Base-by-base conservation (phyloP, 148 eudicot species). In the Diospyros kaki region DNA sequence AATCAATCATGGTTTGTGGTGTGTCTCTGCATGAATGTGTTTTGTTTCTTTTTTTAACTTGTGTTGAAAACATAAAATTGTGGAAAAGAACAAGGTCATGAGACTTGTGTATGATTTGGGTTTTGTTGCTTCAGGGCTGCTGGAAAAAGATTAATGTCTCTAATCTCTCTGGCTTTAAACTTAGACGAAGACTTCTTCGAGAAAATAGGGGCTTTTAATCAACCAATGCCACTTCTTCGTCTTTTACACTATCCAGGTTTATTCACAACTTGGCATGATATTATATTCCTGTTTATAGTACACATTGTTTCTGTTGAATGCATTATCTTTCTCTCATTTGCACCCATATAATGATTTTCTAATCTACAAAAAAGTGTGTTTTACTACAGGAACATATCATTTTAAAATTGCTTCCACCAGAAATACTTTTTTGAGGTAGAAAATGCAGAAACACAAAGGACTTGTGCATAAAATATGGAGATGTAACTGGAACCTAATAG, bases 221-320 rank as follows among this genome's bases (percentile, higher is more conserved):
- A 71, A 76, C 91, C 93, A 28, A 39, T 43, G 68, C 76, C 84
- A 52, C 73, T 85, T 83, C 91, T 93, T 76, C 96, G 98, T 73
- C 89, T 90, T 66, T 17, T 93, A 66, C 96, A 84, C 76, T 93
- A 93, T 82, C 93, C 98, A 82, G 93, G 98, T 88, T 12, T 45
- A 42, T 8, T 60, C 77, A 17, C 14, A 39, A 50, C 50, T 59
- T 59, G 56, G 54, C 74, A 46, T 44, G 58, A 56, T 70, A 38
- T 9, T 55, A 43, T 59, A 18, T 72, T 56, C 15, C 53, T 5
- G 44, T 10, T 12, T 4, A 10, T 38, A 2, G 40, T 39, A 11
- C 38, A 15, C 43, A n/a, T 18, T 68, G 12, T 12, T 68, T 28
- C 3, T 28, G 53, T 65, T 9, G 58, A 48, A n/a, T 48, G 13